Evolutionary conservation across 306 rosid genomes (phyloP).

Genomic region (Hippophae tibetana): DNA sequence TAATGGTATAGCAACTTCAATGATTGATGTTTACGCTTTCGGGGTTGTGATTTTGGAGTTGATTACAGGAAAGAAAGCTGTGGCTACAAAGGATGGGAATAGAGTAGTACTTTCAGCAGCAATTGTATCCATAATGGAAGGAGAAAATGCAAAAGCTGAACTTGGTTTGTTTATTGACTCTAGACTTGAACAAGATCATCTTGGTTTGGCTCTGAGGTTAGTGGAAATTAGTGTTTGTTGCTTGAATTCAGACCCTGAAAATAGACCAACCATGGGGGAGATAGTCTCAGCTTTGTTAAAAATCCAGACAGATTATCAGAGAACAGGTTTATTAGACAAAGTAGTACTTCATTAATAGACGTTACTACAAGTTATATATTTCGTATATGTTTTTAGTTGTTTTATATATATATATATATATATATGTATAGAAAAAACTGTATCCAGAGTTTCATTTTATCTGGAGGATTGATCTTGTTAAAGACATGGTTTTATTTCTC

Average conservation of each 20-base stretch:
- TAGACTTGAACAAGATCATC: conserved; percentile 22
- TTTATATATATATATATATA: too few relatives aligned
- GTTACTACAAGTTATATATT: too few relatives aligned
- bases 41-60: conserved; percentile 57
- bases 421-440: too few relatives aligned
- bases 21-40: conserved; percentile 56
- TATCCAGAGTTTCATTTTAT: too few relatives aligned
- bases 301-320: conserved; percentile 20
- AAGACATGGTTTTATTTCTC: too few relatives aligned
- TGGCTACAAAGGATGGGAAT: conserved; percentile 29
- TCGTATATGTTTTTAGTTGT: too few relatives aligned
- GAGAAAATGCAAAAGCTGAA: conserved; percentile 26
- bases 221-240: conserved; percentile 43
- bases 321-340: neutral
- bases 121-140: conserved; percentile 17
- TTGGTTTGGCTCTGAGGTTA: conserved; percentile 24
- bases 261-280: conserved; percentile 26
- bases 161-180: conserved; percentile 35
- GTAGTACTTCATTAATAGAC: neutral
- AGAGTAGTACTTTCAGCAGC: conserved; percentile 32
- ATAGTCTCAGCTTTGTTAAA: conserved; percentile 13
- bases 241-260: conserved; percentile 30
- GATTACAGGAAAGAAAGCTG: conserved; percentile 40
- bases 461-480: too few relatives aligned
- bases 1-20: conserved; percentile 31